phyloP scores from a whole-genome alignment of 305 asterid genomes.

The Fraxinus floribunda region DNA sequence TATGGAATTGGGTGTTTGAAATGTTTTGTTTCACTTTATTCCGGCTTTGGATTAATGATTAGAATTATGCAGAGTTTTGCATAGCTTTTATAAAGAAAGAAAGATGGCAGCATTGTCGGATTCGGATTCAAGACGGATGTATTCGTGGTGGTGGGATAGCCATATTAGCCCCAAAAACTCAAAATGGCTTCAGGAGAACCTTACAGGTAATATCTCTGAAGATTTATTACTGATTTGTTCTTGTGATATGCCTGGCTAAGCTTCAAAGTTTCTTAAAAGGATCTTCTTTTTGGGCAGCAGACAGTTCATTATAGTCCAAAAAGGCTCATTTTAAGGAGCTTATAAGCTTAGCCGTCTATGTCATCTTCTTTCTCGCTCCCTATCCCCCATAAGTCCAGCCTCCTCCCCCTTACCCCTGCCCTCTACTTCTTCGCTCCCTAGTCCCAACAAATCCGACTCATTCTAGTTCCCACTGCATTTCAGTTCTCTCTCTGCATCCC shows the following conservation, averaged over 20 bases:
- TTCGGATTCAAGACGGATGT: conserved; percentile 60
- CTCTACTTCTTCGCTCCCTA: not conserved
- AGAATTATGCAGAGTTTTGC: not conserved
- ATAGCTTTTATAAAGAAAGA: conserved; percentile 23
- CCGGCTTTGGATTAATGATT: conserved; percentile 11
- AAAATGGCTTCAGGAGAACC: conserved; percentile 98
- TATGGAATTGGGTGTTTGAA: conserved; percentile 36
- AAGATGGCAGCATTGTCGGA: conserved; percentile 69
- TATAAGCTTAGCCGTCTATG: not conserved
- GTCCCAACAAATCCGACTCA: not conserved
- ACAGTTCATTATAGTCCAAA: not conserved
- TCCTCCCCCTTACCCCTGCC: not conserved
- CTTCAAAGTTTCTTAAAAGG: not conserved
- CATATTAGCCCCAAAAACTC: conserved; percentile 98
- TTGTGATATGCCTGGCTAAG: not conserved
- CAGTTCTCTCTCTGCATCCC: not conserved
- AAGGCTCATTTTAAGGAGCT: not conserved
- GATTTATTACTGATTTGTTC: not conserved
- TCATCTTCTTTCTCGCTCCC: not conserved
- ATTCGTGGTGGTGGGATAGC: conserved; percentile 99
- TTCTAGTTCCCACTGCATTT: not conserved
- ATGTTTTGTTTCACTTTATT: conserved; percentile 13
- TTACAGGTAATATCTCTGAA: conserved; percentile 58
- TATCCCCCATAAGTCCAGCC: not conserved
- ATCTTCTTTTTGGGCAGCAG: not conserved